Base-by-base conservation (phyloP, 768 basidiomycete species). In the Mycena chlorophos region DNA sequence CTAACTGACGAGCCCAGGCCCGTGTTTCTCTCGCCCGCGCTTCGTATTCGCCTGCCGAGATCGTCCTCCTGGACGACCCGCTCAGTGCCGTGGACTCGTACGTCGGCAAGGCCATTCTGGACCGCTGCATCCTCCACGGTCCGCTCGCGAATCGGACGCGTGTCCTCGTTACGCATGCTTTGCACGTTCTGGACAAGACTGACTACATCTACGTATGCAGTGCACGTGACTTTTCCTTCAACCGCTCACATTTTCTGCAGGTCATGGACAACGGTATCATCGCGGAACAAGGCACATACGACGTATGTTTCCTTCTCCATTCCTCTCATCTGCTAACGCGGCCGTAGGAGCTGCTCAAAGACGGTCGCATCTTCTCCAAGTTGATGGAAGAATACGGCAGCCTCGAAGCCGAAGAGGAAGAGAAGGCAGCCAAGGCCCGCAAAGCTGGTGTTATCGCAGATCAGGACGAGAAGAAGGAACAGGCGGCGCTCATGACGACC, bases 1-100 rank as follows among this genome's bases (percentile, higher is more conserved):
- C 46, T 47, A n/a, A n/a, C 37, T 53, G 16, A 59, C 5, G 14
- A 43, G 17, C 58, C n/a, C 63, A 87, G 80, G 86, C 87, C 34
- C 84, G 88, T n/a, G 79, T 90, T 3, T 86, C 85, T 1, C 72
- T 91, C 22, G 91, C 91, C 0, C 75, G 91, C 25, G 89, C 89
- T 0, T 86, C 86, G 1, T 94, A 92, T 64, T 85, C 88, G 3
- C 71, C 78, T 0, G 78, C 87, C 1, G 87, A 91, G 54, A 78
- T 93, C 51, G 83, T 90, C 38, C 78, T 93, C 14, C 77, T 93
- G 26, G 91, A 94, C 64, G 91, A 94, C 65, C 87, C 91, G 16
- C 78, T 93, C 29, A 84, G 85, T 30, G 89, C 90, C 0, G 85
- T 92, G 6, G 90, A 92, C 59, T 82, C 88, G 0, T 84, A 88